Evolutionary conservation across 371 early-diverging fungal genomes (phyloP).

Genomic region (Apophysomyces variabilis): DNA sequence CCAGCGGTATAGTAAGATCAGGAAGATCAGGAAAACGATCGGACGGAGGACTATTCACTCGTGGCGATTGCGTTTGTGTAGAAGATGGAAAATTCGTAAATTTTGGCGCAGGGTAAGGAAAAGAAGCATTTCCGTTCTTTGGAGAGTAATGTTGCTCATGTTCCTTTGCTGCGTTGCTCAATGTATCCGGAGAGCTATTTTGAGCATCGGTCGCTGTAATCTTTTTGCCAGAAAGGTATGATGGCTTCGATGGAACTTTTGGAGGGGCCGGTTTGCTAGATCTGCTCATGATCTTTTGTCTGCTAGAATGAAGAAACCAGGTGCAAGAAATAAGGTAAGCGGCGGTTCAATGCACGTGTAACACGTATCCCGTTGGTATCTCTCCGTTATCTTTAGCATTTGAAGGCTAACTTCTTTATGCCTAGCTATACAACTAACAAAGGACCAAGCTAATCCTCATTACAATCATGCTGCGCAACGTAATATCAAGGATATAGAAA

Average conservation of each 20-base stretch:
- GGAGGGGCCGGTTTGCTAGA: not conserved
- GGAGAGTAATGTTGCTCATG: not conserved
- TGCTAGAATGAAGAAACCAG: not conserved
- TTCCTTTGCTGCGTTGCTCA: not conserved
- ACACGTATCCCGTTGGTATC: too few relatives aligned
- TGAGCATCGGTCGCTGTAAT: not conserved
- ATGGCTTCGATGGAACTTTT: not conserved
- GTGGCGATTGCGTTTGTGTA: not conserved
- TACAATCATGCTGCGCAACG: too few relatives aligned
- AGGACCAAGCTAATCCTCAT: too few relatives aligned
- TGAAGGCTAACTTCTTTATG: too few relatives aligned
- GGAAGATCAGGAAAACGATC: not conserved
- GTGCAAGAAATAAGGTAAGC: too few relatives aligned
- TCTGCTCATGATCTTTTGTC: not conserved
- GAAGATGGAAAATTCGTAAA: not conserved
- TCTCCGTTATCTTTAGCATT: too few relatives aligned
- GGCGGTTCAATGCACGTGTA: not conserved
- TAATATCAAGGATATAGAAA: too few relatives aligned
- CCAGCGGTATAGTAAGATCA: not conserved
- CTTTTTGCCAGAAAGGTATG: slow-evolving; percentile 6
- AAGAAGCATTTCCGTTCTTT: not conserved
- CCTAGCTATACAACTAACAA: too few relatives aligned
- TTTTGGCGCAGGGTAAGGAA: not conserved
- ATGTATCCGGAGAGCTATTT: not conserved
- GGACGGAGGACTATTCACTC: not conserved